Percentiles rank a stretch among this genome's conserved stretches.
These are phyloP conservation scores for Xylaria sp. DNA, from an alignment of 2,329 filamentous ascomycete species.

Conservation along the genomic window DNA sequence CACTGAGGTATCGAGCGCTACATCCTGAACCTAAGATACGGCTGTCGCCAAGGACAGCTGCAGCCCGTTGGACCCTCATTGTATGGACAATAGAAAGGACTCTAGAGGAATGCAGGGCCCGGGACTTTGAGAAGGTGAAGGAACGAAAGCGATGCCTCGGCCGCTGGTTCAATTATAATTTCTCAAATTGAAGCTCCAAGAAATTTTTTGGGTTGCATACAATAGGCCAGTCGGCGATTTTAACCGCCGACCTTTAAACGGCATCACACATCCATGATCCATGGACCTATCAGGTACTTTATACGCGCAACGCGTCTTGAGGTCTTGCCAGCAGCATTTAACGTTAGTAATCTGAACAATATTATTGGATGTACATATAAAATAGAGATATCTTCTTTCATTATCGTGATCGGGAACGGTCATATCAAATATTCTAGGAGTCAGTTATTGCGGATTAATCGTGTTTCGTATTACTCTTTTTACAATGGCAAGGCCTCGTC, in stretches of 20 bases:
- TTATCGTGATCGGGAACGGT: too few species aligned
- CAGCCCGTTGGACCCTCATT: conserved; percentile 46
- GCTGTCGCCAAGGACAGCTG: conserved; percentile 43
- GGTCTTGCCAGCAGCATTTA: not conserved
- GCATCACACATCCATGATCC: conserved; percentile 1
- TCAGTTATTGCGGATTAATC: too few species aligned
- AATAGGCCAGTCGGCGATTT: conserved; percentile 21
- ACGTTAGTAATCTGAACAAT: too few species aligned
- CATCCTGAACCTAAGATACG: conserved; percentile 39
- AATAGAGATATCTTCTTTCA: not conserved
- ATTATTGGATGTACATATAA: not conserved
- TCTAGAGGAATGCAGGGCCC: conserved; percentile 8
- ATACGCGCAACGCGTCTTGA: too few species aligned
- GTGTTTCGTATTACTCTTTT: too few species aligned
- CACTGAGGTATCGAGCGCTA: conserved; percentile 38
- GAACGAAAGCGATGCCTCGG: conserved; percentile 24
- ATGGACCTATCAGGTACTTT: conserved; percentile 12
- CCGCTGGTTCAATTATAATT: conserved; percentile 5
- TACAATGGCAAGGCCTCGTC: too few species aligned
- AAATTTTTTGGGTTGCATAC: conserved; percentile 24
- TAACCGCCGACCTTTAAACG: conserved; percentile 6
- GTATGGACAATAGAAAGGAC: conserved; percentile 26
- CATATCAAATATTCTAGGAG: too few species aligned
- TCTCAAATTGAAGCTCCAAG: conserved; percentile 7
- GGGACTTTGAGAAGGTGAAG: not conserved